Conservation (phyloP, 164 flowering plant genomes). For the Berberis thunbergii region DNA sequence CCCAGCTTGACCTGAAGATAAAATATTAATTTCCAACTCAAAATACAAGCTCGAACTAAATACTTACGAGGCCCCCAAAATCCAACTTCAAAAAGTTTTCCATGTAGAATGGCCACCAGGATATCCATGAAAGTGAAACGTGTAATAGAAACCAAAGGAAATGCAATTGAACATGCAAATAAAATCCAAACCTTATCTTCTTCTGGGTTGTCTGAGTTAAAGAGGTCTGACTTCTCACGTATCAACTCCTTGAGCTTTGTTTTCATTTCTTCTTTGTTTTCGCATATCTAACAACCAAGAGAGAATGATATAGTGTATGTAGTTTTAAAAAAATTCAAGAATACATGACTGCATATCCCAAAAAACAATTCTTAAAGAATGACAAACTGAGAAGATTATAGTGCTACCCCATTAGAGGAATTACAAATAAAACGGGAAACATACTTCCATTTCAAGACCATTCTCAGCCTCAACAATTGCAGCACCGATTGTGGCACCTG, state of each 20-base stretch:
- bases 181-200: slow-evolving; percentile 70
- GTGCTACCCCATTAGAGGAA: not conserved
- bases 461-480: slow-evolving; percentile 96
- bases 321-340: too few relatives aligned
- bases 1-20: slow-evolving; percentile 69
- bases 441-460: slow-evolving; percentile 65
- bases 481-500: slow-evolving; percentile 74
- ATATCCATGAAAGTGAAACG: not conserved
- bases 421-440: slow-evolving; percentile 10
- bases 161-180: not conserved
- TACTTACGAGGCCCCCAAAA: not conserved
- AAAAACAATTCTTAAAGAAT: not conserved
- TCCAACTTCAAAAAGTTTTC: too few relatives aligned
- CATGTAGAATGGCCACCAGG: not conserved
- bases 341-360: not conserved
- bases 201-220: slow-evolving; percentile 53
- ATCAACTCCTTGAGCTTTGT: slow-evolving; percentile 64
- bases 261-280: slow-evolving; percentile 87
- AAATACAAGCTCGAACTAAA: not conserved
- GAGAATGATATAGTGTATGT: not conserved
- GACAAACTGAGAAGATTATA: not conserved
- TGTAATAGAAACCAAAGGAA: not conserved
- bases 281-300: slow-evolving; percentile 29
- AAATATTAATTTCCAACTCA: not conserved
- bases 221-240: slow-evolving; percentile 75